Conservation (phyloP, 345 rosid genomes). For the Ailanthus altissimus region DNA sequence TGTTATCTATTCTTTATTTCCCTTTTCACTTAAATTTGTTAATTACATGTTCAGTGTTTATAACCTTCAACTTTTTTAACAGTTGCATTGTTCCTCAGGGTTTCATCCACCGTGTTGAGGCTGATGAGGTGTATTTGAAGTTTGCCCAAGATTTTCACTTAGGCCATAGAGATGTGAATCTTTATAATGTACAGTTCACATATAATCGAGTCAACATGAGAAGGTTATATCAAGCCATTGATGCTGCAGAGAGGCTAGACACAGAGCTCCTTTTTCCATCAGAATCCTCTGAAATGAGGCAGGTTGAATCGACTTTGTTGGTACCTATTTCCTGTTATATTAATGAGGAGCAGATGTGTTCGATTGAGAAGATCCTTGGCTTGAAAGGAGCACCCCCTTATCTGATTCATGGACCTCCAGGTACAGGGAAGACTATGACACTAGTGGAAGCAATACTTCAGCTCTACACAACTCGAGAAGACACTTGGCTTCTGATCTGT, state of each 20-base stretch:
- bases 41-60: neutral
- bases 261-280: conserved; percentile 65
- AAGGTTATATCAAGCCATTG: conserved; percentile 75
- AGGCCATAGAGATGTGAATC: conserved; percentile 44
- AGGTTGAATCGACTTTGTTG: conserved; percentile 47
- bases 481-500: conserved; percentile 72
- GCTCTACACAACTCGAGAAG: conserved; percentile 44
- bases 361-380: conserved; percentile 77
- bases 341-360: conserved; percentile 75
- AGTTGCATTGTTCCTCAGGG: conserved; percentile 53
- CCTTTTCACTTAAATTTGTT: neutral
- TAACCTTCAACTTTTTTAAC: neutral
- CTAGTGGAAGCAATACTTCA: conserved; percentile 82
- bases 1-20: neutral
- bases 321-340: conserved; percentile 61
- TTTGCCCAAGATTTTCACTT: conserved; percentile 60
- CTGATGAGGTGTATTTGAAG: conserved; percentile 76
- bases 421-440: conserved; percentile 94
- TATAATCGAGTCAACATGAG: conserved; percentile 69
- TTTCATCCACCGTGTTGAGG: conserved; percentile 72
- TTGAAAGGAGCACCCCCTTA: conserved; percentile 88
- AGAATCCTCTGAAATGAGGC: conserved; percentile 39
- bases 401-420: conserved; percentile 91
- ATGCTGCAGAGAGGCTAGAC: conserved; percentile 56
- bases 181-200: conserved; percentile 70